Evolutionary conservation across 164 flowering plant genomes (phyloP), one percentile per base, ranked within the genome.

Genomic region (Dillenia suffruticosa): DNA sequence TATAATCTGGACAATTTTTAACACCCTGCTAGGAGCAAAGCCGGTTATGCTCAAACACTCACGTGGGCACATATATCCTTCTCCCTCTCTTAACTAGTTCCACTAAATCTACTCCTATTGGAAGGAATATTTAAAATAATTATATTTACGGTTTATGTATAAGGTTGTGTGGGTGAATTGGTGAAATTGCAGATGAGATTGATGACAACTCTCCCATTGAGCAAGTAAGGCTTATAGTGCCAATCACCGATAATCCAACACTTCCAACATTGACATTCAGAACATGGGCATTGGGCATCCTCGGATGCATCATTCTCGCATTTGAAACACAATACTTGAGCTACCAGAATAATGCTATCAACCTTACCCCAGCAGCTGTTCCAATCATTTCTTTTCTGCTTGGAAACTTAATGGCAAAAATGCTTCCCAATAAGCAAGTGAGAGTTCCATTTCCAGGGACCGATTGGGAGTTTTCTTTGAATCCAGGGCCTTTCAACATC

Each of bases 401-500:
- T 19, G 22, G 22, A 19, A 19, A 19, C 22, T 19, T 19, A 1
- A 19, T 19, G 22, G 22, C 22, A 19, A 19, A 19, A 19, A 19
- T 1, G 22, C 22, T 19, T 19, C 22, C 22, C 22, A 19, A 1
- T 19, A 19, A 19, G 22, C 22, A 19, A 19, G 22, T 19, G 22
- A 19, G 22, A 19, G 22, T 19, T 19, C 22, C 22, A 19, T 19
- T 67, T 17, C 58, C 62, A 17, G 51, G 51, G 44, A 61, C 58
- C 3, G 47, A 15, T 1, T 67, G 59, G 64, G 19, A 54, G 9
- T 67, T 67, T 40, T 58, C 64, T 13, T 16, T 67, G 43, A 67
- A 67, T 40, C 70, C 65, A 2, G 70, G 70, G 13, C 70, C 70
- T 17, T 67, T 67, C 40, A 67, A 55, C 44, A n/a, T 62, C 2